Evolutionary conservation across 192 early-diverging fungal genomes (phyloP).

Genomic region (Coemansia sp.): DNA sequence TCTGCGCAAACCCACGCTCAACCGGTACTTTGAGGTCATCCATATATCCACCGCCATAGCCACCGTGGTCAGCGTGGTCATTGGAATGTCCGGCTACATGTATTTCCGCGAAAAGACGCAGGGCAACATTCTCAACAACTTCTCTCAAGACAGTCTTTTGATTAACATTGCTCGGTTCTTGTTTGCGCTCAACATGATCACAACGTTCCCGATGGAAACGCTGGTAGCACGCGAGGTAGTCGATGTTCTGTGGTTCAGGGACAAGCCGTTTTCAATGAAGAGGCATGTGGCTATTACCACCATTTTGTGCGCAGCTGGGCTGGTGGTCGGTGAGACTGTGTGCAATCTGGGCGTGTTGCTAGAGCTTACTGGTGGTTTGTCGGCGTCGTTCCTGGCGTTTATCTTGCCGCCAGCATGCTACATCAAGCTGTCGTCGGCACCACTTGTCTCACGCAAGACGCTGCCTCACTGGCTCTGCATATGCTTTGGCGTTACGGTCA

Average conservation of each 20-base stretch:
- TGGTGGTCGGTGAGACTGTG: slow-evolving; percentile 70
- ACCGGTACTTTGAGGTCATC: slow-evolving; percentile 81
- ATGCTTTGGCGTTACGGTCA: slow-evolving; percentile 60
- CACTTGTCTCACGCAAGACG: slow-evolving; percentile 57
- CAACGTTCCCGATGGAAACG: slow-evolving; percentile 85
- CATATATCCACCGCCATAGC: slow-evolving; percentile 75
- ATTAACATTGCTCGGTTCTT: slow-evolving; percentile 85
- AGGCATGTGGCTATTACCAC: slow-evolving; percentile 72
- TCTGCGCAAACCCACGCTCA: slow-evolving; percentile 77
- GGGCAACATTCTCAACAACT: slow-evolving; percentile 90
- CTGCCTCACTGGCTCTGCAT: slow-evolving; percentile 68
- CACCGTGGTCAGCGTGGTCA: slow-evolving; percentile 63
- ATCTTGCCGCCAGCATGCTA: slow-evolving; percentile 84
- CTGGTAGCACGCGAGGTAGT: slow-evolving; percentile 87
- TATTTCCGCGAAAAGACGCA: slow-evolving; percentile 82
- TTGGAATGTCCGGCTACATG: slow-evolving; percentile 74
- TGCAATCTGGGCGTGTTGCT: slow-evolving; percentile 82
- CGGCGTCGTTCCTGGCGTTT: slow-evolving; percentile 84
- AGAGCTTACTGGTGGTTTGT: slow-evolving; percentile 85
- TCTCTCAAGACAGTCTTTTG: slow-evolving; percentile 68
- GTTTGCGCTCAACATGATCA: slow-evolving; percentile 95
- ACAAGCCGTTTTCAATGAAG: slow-evolving; percentile 53
- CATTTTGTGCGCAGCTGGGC: slow-evolving; percentile 56
- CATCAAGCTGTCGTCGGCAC: slow-evolving; percentile 65
- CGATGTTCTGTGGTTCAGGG: slow-evolving; percentile 54